Evolutionary conservation across 345 rosid species (phyloP).

Genomic region (Rhodamnia argentea): DNA sequence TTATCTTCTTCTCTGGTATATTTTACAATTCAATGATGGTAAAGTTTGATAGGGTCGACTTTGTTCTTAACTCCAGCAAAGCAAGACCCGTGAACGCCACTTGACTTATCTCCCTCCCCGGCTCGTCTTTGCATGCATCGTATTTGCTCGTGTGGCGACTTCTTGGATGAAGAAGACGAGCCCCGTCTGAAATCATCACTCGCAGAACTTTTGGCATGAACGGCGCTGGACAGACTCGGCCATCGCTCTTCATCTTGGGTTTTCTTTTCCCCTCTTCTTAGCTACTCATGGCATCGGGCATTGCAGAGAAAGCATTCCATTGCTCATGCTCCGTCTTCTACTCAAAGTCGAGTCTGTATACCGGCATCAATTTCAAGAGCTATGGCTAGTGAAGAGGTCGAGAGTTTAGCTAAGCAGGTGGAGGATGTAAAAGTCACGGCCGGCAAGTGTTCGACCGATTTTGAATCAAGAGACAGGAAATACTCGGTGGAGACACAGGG

Average conservation of each 20-base stretch:
- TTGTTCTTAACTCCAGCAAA: background rate
- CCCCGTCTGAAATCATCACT: too few species aligned
- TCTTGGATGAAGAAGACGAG: too few species aligned
- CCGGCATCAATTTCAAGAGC: background rate
- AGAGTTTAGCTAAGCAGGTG: background rate
- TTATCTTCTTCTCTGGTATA: background rate
- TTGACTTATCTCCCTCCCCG: background rate
- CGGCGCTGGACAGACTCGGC: background rate
- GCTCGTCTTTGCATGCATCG: background rate
- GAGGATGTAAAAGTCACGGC: background rate
- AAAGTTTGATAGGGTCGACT: background rate
- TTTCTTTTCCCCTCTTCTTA: background rate
- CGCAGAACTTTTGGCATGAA: background rate
- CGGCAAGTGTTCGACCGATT: constrained; percentile 2
- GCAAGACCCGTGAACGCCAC: background rate
- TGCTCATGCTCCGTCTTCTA: background rate
- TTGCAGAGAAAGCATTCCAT: background rate
- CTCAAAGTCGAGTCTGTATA: background rate
- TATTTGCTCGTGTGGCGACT: too few species aligned
- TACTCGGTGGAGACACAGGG: constrained; percentile 14
- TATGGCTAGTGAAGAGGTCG: background rate
- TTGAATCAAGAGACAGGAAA: constrained; percentile 5
- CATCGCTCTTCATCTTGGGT: background rate
- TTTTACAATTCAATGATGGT: background rate
- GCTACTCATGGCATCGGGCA: background rate